A percentile compares a stretch with the other conserved stretches of the same genome.
phyloP scores from a whole-genome alignment of 345 rosid species.

The Nasturtium officinale region DNA sequence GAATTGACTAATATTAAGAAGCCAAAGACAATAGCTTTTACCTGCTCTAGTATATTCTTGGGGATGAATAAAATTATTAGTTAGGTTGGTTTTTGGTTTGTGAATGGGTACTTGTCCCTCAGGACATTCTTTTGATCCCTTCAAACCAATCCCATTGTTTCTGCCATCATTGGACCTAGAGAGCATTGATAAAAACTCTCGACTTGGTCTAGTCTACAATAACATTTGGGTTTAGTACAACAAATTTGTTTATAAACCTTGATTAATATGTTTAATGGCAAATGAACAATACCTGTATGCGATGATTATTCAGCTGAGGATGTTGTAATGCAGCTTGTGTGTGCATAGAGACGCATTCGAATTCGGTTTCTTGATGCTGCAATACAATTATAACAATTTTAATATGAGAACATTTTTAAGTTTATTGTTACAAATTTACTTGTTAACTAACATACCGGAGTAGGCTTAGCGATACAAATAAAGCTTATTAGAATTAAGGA shows the following conservation, averaged over 20 bases:
- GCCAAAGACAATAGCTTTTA: slow-evolving; percentile 8
- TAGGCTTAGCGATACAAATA: slow-evolving; percentile 23
- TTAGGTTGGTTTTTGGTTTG: slow-evolving; percentile 20
- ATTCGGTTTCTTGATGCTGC: slow-evolving; percentile 31
- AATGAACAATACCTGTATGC: neutral
- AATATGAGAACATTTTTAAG: neutral
- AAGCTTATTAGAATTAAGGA: slow-evolving; percentile 7
- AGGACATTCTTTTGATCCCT: slow-evolving; percentile 34
- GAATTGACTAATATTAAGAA: neutral
- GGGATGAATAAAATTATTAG: slow-evolving; percentile 10
- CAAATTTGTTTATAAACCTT: neutral
- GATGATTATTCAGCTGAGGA: slow-evolving; percentile 25
- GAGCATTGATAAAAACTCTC: slow-evolving; percentile 32
- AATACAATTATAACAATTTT: neutral
- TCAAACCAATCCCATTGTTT: neutral
- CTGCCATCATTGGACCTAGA: slow-evolving; percentile 13
- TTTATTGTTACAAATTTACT: neutral
- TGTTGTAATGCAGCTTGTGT: slow-evolving; percentile 31
- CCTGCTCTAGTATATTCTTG: slow-evolving; percentile 18
- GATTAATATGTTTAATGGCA: neutral
- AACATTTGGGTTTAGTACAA: neutral
- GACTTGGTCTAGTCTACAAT: slow-evolving; percentile 30
- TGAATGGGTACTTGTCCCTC: slow-evolving; percentile 38
- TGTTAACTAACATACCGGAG: slow-evolving; percentile 17
- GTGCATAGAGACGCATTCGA: slow-evolving; percentile 30